Evolutionary conservation across 768 basidiomycete species (phyloP), one percentile per base, ranked within the genome.

Genomic region (Leccinum longicurvipes): DNA sequence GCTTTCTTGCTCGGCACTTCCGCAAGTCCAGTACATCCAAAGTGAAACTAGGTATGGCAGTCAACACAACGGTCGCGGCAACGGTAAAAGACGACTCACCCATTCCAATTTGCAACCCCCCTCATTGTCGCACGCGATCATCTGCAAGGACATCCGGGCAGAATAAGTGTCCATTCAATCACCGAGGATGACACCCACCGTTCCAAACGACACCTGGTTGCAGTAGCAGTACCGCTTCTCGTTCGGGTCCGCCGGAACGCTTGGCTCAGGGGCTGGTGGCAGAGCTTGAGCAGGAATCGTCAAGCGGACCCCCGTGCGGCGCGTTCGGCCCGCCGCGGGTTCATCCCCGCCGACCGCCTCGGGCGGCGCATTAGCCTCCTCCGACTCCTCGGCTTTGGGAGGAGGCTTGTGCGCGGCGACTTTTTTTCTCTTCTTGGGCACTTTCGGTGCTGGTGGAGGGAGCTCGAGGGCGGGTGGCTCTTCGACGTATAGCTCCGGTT

Each of bases 81-180:
- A 19, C 1, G 27, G 25, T 15, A 15, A 49, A 49, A 8, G 34
- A 31, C 31, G 42, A 77, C 89, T 68, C 64, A 89, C 93, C 93
- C 93, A 96, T 85, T 93, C 90, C 36, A 77, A 75, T 59, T 79
- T 74, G 68, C 93, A 96, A 15, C 77, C 73, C 42, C 76, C 73
- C 44, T 77, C 72, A 59, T 81, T 80, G 66, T 96, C 93, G 64
- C 93, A 96, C 15, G 77, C 93, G 58, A 96, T 86, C 93, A 96
- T 93, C 87, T 89, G 45, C 34, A 24, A 42, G n/a, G 28, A 21
- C 19, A 24, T 41, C 23, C 29, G 17, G 41, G 61, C 31, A 49
- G 11, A 41, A 28, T 47, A 29, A 60, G 58, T 23, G 28, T 50
- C 34, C 19, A 27, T 4, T n/a, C 24, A 32, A 47, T 17, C 17